Base-by-base conservation (phyloP, 345 rosid genomes). In the Xanthoceras sorbifolium region DNA sequence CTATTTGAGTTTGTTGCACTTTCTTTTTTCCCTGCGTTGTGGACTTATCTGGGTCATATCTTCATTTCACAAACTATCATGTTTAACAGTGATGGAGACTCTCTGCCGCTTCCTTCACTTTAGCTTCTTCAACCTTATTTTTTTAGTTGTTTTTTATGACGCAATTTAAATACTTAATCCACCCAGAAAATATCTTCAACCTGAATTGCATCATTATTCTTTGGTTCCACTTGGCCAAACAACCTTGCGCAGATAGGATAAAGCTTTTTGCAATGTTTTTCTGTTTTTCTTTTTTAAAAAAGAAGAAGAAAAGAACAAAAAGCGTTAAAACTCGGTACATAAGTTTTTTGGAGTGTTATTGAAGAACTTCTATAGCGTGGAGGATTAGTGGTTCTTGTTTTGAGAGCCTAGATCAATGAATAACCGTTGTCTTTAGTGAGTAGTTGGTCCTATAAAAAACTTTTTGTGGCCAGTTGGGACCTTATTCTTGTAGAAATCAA, bases 151-250 rank as follows among this genome's bases (percentile, higher is more conserved):
- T 18, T 50, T 18, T 50, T 50, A 50, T 5, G 22, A 17, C n/a
- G 55, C 55, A 50, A 17, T 50, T 17, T 12, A 15, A 50, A 50
- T 50, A 17, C 55, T 50, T 50, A 17, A 15, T 48, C 54, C 6
- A 50, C n/a, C n/a, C 3, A 50, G n/a, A 50, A 48, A 50, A 50
- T 50, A 50, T 50, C n/a, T 17, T 50, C n/a, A 50, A 50, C 55
- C 20, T 50, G 55, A 17, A 18, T 17, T 50, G 1, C 46, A 42
- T 42, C 46, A 18, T 50, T 5, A 1, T 50, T 50, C 31, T 26
- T 60, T 40, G 71, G 52, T 38, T 62, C 68, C 68, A 44, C 69
- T 18, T 62, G 42, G 67, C 55, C 12, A 17, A 38, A 40, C 66
- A 14, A n/a, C 34, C 9, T 25, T 40, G 31, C 20, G 9, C 38